Evolutionary conservation across 2,329 filamentous ascomycete genomes (phyloP), one percentile per base, ranked within the genome.

Genomic region (Seiridium cupressi): DNA sequence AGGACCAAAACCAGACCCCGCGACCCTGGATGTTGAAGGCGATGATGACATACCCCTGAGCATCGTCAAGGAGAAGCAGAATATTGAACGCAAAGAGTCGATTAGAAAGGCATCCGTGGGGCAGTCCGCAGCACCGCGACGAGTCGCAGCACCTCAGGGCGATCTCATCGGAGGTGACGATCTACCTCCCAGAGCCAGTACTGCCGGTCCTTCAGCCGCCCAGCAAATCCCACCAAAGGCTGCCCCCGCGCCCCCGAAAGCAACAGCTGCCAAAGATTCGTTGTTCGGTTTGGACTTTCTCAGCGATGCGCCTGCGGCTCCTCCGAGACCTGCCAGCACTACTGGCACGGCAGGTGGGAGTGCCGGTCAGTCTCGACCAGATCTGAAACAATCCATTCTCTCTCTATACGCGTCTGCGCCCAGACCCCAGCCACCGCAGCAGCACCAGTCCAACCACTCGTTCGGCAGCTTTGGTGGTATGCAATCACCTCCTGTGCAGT

Each of bases 341-440:
- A 85, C 89, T 4, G 87, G 89, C 18, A 84, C 88, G 10, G 78
- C 84, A 51, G 82, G 83, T 4, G 73, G 82, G 3, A 80, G 80
- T 18, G 83, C 83, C n/a, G 83, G 84, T 10, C 88, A 91, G 67
- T 96, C 93, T 51, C 84, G 95, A 63, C 93, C 94, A 3, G 95
- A 99, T 72, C 80, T 99, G 62, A 99, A 99, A 77, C 94, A 97
- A 75, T 98, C 94, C 2, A 99, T 99, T 62, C 79, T 99, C 54
- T 99, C 95, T 6, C 84, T 99, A 13, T 99, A 99, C 72, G 92
- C 93, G 9, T 90, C 92, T 6, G 86, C 87, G 4, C 90, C 93
- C 1, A 90, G 92, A 70, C 87, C 91, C n/a, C 89, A 91, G 67
- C 81, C 86, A 59, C 76, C 74, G 8, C 76, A 81, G 31, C 79